Percentiles rank a stretch among this genome's conserved stretches.
phyloP scores from a whole-genome alignment of 495 filamentous ascomycete species.

The Tuber microsphaerosporum region DNA sequence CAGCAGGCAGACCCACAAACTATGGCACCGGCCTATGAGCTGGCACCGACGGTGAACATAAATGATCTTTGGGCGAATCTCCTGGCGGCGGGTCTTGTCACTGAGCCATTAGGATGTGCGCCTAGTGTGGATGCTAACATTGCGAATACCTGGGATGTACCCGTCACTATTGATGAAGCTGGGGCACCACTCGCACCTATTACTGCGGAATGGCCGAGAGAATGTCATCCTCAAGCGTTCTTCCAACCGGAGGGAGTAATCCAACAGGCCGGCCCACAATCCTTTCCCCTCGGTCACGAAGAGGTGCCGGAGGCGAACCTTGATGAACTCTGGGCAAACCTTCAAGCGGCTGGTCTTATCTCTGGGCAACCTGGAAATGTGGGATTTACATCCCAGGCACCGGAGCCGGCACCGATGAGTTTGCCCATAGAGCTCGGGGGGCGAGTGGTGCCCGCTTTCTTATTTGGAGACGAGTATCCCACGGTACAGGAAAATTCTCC shows the following conservation, averaged over 20 bases:
- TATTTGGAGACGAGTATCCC: background rate
- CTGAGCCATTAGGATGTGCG: background rate
- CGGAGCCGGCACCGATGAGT: background rate
- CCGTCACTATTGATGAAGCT: background rate
- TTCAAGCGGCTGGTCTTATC: background rate
- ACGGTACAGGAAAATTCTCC: background rate
- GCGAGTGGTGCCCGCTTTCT: background rate
- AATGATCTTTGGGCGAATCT: background rate
- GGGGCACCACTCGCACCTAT: background rate
- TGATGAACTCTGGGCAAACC: background rate
- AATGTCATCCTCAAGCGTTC: background rate
- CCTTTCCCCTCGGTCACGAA: background rate
- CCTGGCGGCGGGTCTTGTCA: background rate
- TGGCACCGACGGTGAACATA: background rate
- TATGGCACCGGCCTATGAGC: background rate
- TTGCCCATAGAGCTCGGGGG: background rate
- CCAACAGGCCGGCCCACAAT: background rate
- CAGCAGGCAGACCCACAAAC: background rate
- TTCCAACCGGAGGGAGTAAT: background rate
- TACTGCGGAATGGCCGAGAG: accelerated
- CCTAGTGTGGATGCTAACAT: background rate
- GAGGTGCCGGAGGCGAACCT: background rate
- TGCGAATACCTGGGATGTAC: background rate
- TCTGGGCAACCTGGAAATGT: background rate
- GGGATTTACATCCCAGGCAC: background rate